phyloP scores from a whole-genome alignment of 805 yeast species.

The Priceomyces melissophilus region DNA sequence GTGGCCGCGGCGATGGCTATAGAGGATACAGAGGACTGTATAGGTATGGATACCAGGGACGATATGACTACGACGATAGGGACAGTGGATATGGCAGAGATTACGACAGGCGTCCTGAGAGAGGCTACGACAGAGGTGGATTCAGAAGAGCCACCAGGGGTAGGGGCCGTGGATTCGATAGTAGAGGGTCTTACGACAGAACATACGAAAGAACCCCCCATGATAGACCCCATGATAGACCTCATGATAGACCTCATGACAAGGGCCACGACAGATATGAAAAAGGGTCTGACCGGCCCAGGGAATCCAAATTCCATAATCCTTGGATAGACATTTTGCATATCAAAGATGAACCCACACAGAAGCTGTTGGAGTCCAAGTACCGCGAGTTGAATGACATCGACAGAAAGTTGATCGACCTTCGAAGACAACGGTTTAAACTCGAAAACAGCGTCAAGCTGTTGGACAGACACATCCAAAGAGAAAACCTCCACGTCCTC shows the following conservation, averaged over 20 bases:
- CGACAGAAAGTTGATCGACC: conserved; percentile 21
- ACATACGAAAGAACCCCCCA: not conserved
- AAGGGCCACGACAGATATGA: not conserved
- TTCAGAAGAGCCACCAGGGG: conserved; percentile 4
- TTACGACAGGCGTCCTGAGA: conserved; percentile 3
- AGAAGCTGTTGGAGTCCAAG: conserved; percentile 21
- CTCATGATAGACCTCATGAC: conserved; percentile 2
- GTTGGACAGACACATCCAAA: conserved; percentile 21
- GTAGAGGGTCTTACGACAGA: not conserved
- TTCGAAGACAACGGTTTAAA: conserved; percentile 22
- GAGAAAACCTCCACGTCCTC: conserved; percentile 34
- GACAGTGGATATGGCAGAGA: conserved; percentile 8
- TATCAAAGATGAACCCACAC: conserved; percentile 24
- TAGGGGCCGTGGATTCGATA: conserved; percentile 1
- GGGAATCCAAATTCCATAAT: conserved; percentile 13
- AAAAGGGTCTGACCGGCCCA: not conserved
- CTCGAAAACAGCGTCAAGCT: conserved; percentile 15
- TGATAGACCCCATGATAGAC: no score
- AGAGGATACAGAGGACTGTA: conserved; percentile 2
- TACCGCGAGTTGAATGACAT: conserved; percentile 22
- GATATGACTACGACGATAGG: conserved; percentile 5
- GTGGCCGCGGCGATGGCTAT: conserved; percentile 12
- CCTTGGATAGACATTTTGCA: conserved; percentile 34
- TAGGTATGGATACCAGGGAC: not conserved
- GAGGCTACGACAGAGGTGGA: conserved; percentile 9